Conservation (phyloP, 2,329 filamentous ascomycete species). For the Ceratocystis ficicola region DNA sequence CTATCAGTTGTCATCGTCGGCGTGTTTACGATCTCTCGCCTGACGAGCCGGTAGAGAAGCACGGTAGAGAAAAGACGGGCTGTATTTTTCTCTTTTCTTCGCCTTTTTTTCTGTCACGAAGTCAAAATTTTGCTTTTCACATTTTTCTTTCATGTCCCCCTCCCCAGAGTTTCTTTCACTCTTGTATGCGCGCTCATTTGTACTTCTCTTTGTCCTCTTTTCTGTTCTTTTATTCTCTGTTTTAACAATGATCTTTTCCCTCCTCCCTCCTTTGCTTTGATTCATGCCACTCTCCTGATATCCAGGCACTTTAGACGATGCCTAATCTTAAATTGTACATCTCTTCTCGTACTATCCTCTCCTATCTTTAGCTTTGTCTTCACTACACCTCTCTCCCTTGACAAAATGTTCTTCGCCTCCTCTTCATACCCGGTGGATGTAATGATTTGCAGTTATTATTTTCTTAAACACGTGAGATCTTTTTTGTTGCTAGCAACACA, state of each 20-base stretch:
- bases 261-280: not conserved
- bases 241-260: conserved; percentile 6
- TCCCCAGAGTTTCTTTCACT: not conserved
- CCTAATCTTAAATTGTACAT: not conserved
- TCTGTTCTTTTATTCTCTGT: conserved; percentile 13
- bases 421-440: conserved; percentile 6
- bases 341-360: conserved; percentile 4
- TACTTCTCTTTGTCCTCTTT: not conserved
- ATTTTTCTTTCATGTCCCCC: conserved; percentile 10
- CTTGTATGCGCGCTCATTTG: conserved; percentile 6
- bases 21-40: conserved; percentile 76
- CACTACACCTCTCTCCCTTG: not conserved
- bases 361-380: conserved; percentile 10
- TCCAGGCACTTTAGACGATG: not conserved
- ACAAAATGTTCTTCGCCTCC: not conserved
- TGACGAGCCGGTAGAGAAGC: conserved; percentile 40
- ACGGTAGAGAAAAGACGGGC: not conserved
- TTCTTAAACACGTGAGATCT: not conserved
- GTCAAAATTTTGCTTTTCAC: not conserved
- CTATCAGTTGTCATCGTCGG: conserved; percentile 86
- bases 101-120: conserved; percentile 6
- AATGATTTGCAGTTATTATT: not conserved
- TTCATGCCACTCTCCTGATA: not conserved
- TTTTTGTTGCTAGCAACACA: no score
- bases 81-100: not conserved